Evolutionary conservation across 2,329 filamentous ascomycete species (phyloP).

Genomic region (Botrytis paeoniae): DNA sequence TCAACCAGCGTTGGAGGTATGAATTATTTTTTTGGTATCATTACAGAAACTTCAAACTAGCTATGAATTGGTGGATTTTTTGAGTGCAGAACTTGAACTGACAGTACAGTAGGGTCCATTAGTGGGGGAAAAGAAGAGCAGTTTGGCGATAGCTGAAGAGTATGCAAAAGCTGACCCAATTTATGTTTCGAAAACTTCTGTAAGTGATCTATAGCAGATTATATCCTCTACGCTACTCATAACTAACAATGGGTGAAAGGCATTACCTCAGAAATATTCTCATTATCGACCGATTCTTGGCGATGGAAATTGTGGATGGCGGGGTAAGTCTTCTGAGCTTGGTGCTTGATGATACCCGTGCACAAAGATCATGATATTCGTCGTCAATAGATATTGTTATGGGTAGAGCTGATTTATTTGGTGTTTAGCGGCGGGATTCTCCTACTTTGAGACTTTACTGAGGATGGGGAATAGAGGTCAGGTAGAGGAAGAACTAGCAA

Average conservation of each 20-base stretch:
- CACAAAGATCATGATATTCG: constrained; percentile 13
- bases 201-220: constrained; percentile 46
- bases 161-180: constrained; percentile 85
- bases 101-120: constrained; percentile 66
- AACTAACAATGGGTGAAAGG: constrained; percentile 46
- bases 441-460: constrained; percentile 85
- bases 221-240: constrained; percentile 13
- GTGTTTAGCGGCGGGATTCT: constrained; percentile 76
- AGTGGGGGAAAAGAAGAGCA: constrained; percentile 75
- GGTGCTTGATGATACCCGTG: constrained; percentile 20
- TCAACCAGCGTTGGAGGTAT: constrained; percentile 55
- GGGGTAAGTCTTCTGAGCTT: constrained; percentile 64
- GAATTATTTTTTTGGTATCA: constrained; percentile 25
- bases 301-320: constrained; percentile 96
- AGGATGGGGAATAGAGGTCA: constrained; percentile 61
- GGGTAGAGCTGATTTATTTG: constrained; percentile 25
- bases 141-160: constrained; percentile 73
- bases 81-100: constrained; percentile 32
- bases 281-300: constrained; percentile 85
- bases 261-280: constrained; percentile 77
- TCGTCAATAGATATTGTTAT: constrained; percentile 4
- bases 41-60: background rate
- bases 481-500: constrained; percentile 66
- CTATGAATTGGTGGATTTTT: constrained; percentile 4
- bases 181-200: constrained; percentile 83